Conservation (phyloP, 768 basidiomycete genomes). For the Coprinopsis sp. region DNA sequence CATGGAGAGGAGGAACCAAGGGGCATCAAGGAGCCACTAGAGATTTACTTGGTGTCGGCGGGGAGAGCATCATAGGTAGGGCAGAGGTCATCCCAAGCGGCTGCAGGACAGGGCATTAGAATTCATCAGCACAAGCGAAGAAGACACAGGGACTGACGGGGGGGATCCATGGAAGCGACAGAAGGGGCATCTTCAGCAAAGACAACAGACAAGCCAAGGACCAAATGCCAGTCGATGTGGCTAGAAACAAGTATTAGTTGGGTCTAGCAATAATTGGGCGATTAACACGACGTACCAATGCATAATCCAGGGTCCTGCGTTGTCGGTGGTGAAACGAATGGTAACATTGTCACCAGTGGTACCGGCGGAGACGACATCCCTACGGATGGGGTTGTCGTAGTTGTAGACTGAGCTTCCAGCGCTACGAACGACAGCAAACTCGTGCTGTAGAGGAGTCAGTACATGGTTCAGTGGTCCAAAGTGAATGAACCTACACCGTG, state of each 20-base stretch:
- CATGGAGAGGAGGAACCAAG: no score
- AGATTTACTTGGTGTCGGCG: neutral
- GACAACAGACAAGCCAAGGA: constrained; percentile 30
- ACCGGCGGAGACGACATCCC: constrained; percentile 29
- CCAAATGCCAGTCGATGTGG: constrained; percentile 41
- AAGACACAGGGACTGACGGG: constrained; percentile 6
- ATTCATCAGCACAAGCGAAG: neutral
- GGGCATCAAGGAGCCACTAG: no score
- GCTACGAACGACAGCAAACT: constrained; percentile 37
- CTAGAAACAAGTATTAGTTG: constrained; percentile 15
- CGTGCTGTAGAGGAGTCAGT: constrained; percentile 26
- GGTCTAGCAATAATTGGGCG: constrained; percentile 12
- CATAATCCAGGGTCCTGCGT: constrained; percentile 36
- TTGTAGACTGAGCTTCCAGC: constrained; percentile 34
- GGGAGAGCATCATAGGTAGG: constrained; percentile 17
- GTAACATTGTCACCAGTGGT: constrained; percentile 29
- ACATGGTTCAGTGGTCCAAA: neutral
- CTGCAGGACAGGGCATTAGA: constrained; percentile 7
- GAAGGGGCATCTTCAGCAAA: constrained; percentile 27
- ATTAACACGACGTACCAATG: constrained; percentile 37
- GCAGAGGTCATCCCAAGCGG: constrained; percentile 22
- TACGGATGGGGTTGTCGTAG: constrained; percentile 30
- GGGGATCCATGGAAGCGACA: constrained; percentile 2
- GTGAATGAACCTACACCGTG: constrained; percentile 30
- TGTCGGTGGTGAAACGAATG: constrained; percentile 46